Conservation (phyloP, 2,329 filamentous ascomycete species). For the Colletotrichum echinochloae region DNA sequence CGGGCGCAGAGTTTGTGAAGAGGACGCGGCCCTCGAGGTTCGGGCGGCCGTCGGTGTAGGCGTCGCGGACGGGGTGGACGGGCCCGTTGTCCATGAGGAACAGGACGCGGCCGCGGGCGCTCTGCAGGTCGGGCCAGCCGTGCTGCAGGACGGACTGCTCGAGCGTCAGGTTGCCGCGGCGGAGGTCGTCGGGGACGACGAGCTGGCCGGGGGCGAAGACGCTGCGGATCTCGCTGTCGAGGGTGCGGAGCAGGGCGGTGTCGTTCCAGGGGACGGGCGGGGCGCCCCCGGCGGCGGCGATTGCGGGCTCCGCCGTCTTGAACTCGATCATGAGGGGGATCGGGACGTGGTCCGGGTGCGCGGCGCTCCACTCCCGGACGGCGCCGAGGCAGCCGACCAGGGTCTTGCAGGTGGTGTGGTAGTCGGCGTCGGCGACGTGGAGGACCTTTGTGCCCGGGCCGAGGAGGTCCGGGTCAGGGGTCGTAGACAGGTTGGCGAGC, state of each 20-base stretch:
- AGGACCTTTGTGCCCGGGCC: conserved; percentile 61
- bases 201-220: conserved; percentile 55
- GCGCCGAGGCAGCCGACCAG: conserved; percentile 57
- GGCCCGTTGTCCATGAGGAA: conserved; percentile 65
- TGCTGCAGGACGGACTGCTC: conserved; percentile 58
- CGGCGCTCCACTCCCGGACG: conserved; percentile 58
- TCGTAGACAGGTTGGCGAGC: conserved; percentile 52
- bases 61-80: conserved; percentile 50
- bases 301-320: conserved; percentile 51
- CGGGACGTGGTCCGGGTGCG: conserved; percentile 57
- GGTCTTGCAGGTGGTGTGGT: conserved; percentile 59
- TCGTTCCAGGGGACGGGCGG: conserved; percentile 58
- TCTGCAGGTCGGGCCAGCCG: conserved; percentile 62
- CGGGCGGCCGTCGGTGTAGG: conserved; percentile 51
- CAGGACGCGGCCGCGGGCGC: conserved; percentile 58
- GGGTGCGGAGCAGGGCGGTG: conserved; percentile 52
- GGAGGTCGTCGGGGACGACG: conserved; percentile 61
- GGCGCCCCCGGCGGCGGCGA: conserved; percentile 48
- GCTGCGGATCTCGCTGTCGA: conserved; percentile 61
- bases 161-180: conserved; percentile 54
- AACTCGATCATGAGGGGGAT: conserved; percentile 63
- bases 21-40: conserved; percentile 58
- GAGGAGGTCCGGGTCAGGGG: conserved; percentile 53
- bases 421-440: conserved; percentile 63
- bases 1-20: conserved; percentile 62